Evolutionary conservation across 106 monocot genomes (phyloP), one percentile per base, ranked within the genome.

Genomic region (Alisma plantagoaquatica): DNA sequence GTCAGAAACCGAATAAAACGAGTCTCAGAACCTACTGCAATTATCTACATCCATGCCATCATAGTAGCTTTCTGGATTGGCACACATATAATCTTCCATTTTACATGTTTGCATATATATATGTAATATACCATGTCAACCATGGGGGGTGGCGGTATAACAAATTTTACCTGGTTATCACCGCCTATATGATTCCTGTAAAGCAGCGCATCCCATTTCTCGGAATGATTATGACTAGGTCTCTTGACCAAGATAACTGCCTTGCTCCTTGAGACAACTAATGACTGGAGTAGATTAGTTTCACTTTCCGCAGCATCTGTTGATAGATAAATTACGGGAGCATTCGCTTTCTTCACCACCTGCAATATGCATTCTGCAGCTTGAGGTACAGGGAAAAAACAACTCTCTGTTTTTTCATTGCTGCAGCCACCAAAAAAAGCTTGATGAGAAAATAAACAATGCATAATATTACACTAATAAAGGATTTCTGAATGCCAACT

Each of bases 171-270:
- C 80, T 98, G 96, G 49, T n/a, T 57, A 53, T 89, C 84, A 22
- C 66, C 84, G 14, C 74, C 71, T 10, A 98, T 48, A 41, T 78
- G 77, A 48, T 98, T 84, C 65, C 96, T 75, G 57, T 82, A 85
- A 28, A 98, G 46, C 61, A 89, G 70, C 17, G 89, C 77, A 72
- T 98, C 96, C 96, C 96, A 98, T 74, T 98, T 98, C 68, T 98
- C 96, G 3, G 57, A 45, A 26, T 45, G 57, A 49, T 18, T 76
- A 30, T 98, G 89, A 32, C n/a, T 62, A 1, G 89, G 96, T 53
- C 89, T 78, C 63, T 63, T 84, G 70, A 98, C 60, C 29, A 98
- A 53, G 3, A 84, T 77, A 12, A 98, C 53, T 23, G 58, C 23
- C 62, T 76, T 84, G 27, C 58, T 73, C 44, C 76, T 49, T 33